These are phyloP conservation scores for Fomitopsis schrenkii DNA, from an alignment of 1,284 basidiomycete species.

Conservation along the genomic window DNA sequence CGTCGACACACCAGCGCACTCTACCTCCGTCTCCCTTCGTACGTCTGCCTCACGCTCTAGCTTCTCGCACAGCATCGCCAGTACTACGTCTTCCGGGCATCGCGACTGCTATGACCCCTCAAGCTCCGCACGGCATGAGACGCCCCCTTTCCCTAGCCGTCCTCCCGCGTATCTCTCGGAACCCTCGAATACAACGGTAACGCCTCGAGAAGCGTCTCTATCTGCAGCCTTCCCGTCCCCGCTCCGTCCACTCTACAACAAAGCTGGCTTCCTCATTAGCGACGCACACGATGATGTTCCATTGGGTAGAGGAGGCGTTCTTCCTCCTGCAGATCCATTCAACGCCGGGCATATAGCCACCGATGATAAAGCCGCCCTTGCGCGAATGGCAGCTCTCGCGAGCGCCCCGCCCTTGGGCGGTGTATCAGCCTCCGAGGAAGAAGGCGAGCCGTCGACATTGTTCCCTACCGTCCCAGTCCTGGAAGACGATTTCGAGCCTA, in stretches of 20 bases:
- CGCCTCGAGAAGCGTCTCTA: not conserved
- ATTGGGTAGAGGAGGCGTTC: slow-evolving; percentile 3
- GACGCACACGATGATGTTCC: not conserved
- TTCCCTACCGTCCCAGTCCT: slow-evolving; percentile 25
- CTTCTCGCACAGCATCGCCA: not conserved
- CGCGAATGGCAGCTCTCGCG: slow-evolving; percentile 49
- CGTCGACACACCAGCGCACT: slow-evolving; percentile 8
- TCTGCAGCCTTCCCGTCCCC: not conserved
- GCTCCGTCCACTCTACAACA: not conserved
- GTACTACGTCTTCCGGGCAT: not conserved
- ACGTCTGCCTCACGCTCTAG: not conserved
- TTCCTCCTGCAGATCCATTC: slow-evolving; percentile 15
- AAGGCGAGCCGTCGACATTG: slow-evolving; percentile 13
- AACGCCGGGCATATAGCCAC: slow-evolving; percentile 64
- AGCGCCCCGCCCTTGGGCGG: slow-evolving; percentile 43
- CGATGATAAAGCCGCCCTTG: slow-evolving; percentile 67
- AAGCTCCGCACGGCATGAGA: slow-evolving; percentile 2
- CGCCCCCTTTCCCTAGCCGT: slow-evolving; percentile 1
- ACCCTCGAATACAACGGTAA: not conserved
- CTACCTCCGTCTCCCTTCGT: slow-evolving; percentile 16
- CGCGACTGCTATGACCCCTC: not conserved
- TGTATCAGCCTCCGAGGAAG: not conserved
- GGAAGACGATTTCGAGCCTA: slow-evolving; percentile 21
- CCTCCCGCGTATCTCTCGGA: slow-evolving; percentile 17
- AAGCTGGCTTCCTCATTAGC: not conserved